Evolutionary conservation across 2,329 filamentous ascomycete species (phyloP).

Genomic region (Cercospora sojina): DNA sequence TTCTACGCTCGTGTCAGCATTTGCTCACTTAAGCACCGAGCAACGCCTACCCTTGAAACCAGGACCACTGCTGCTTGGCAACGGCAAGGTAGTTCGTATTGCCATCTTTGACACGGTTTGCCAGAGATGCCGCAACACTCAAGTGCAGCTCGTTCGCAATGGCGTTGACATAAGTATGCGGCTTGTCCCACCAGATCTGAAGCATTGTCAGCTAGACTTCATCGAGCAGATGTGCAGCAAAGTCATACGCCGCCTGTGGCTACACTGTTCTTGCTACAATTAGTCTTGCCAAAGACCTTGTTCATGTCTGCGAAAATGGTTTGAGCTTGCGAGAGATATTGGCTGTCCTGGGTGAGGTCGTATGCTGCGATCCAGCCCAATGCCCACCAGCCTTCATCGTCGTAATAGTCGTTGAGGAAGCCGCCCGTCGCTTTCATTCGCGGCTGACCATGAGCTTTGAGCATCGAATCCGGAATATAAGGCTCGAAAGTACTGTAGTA

Average conservation of each 20-base stretch:
- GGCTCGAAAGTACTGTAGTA: constrained; percentile 22
- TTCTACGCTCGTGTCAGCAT: constrained; percentile 19
- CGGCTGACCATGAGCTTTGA: constrained; percentile 3
- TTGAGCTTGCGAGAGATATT: constrained; percentile 50
- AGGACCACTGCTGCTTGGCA: constrained; percentile 52
- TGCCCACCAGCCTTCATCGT: constrained; percentile 57
- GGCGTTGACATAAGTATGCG: constrained; percentile 51
- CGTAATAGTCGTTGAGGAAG: constrained; percentile 44
- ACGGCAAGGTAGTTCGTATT: constrained; percentile 45
- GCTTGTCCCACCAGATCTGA: constrained; percentile 49
- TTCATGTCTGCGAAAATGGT: constrained; percentile 52
- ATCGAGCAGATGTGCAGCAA: neutral
- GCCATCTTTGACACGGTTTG: constrained; percentile 48
- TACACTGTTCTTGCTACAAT: constrained; percentile 33
- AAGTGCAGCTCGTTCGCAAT: constrained; percentile 60
- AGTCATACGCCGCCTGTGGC: constrained; percentile 32
- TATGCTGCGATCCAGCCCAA: constrained; percentile 57
- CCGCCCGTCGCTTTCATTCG: constrained; percentile 11
- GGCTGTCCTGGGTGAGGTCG: constrained; percentile 48
- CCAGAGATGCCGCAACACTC: constrained; percentile 55
- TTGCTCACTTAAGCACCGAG: neutral
- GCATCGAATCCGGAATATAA: constrained; percentile 12
- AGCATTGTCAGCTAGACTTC: constrained; percentile 30
- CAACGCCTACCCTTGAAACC: constrained; percentile 45
- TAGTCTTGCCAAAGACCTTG: constrained; percentile 45